Conservation (phyloP, 2,329 filamentous ascomycete species). For the Microcera coccophila region DNA sequence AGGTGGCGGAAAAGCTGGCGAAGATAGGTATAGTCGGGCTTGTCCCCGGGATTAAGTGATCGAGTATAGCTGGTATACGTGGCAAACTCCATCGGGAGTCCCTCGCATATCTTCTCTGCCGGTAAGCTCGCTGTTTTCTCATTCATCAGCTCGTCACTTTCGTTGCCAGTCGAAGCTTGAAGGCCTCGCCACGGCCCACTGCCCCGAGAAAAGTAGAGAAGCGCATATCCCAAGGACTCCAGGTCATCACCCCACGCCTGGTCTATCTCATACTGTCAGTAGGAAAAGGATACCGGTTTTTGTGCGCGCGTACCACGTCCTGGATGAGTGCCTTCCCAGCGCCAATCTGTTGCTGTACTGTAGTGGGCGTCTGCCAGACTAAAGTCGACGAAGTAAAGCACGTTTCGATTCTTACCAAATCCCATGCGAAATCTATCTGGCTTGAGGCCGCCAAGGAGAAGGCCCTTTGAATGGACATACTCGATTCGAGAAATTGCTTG, state of each 20-base stretch:
- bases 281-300: background rate
- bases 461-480: conserved; percentile 13
- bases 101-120: conserved; percentile 68
- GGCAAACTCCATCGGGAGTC: conserved; percentile 71
- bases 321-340: conserved; percentile 8
- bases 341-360: conserved; percentile 3
- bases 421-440: conserved; percentile 24
- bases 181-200: conserved; percentile 71
- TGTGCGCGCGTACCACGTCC: conserved; percentile 14
- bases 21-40: conserved; percentile 72
- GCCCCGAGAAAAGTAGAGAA: conserved; percentile 72
- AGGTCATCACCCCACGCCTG: conserved; percentile 72
- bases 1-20: conserved; percentile 72
- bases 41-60: conserved; percentile 68
- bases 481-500: conserved; percentile 18
- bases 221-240: conserved; percentile 70
- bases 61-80: conserved; percentile 74
- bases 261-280: conserved; percentile 39
- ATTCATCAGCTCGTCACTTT: conserved; percentile 48
- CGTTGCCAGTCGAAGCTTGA: conserved; percentile 68
- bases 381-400: conserved; percentile 19
- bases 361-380: conserved; percentile 11
- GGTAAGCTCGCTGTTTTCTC: conserved; percentile 46
- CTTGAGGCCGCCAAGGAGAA: conserved; percentile 22
- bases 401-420: conserved; percentile 13